Evolutionary conservation across 441 rosid species (phyloP).

Genomic region (Syzygium malaccense): DNA sequence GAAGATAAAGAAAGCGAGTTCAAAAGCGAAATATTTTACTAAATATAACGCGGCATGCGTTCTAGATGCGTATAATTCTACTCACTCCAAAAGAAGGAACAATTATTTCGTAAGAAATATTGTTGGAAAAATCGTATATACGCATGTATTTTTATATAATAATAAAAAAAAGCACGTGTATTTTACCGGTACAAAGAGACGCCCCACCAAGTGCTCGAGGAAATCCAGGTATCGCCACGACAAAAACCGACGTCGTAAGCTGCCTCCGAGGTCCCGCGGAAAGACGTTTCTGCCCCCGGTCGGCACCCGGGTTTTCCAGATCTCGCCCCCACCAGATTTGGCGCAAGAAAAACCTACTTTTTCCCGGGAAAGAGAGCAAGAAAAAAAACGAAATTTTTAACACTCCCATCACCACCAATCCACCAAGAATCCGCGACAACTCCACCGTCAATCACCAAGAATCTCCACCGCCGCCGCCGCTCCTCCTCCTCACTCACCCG

Average conservation of each 20-base stretch:
- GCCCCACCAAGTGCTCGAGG: neutral
- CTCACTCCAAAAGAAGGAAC: neutral
- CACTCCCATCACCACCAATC: neutral
- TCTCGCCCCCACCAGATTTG: neutral
- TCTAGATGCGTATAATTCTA: neutral
- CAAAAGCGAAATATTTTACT: neutral
- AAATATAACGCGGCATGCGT: neutral
- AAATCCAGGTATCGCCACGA: neutral
- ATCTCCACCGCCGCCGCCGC: neutral
- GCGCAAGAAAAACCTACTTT: neutral
- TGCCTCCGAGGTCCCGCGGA: neutral
- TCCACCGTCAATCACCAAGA: neutral
- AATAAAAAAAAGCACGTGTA: neutral
- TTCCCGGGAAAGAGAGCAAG: neutral
- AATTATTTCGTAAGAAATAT: neutral
- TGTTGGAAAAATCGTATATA: neutral
- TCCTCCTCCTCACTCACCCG: slow-evolving; percentile 2
- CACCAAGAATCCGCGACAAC: neutral
- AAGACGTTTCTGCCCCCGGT: neutral
- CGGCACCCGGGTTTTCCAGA: neutral
- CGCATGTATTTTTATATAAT: neutral
- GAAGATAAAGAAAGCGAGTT: neutral
- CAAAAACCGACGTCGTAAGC: neutral
- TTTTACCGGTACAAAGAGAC: neutral
- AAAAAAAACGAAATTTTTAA: neutral